Percentiles rank a stretch among this genome's conserved stretches.
Evolutionary conservation across 148 eudicot genomes (phyloP).

Genomic region (Persicaria tinctoria): DNA sequence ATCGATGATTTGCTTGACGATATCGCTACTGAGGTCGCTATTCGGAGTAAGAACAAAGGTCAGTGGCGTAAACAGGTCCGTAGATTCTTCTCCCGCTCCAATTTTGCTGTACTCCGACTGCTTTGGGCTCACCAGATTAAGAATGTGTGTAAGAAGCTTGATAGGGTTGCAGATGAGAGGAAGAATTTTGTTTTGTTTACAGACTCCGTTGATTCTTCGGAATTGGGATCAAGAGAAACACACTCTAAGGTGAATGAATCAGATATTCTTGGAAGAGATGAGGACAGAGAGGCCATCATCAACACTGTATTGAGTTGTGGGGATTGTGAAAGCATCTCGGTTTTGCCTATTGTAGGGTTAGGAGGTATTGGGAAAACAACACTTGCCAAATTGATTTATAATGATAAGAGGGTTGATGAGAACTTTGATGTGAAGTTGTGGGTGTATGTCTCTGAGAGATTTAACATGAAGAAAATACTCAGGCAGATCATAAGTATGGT

Average conservation of each 20-base stretch:
- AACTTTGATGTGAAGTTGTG: slow-evolving; percentile 18
- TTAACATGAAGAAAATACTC: slow-evolving; percentile 9
- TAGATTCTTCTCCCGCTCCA: slow-evolving; percentile 13
- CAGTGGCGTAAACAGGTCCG: slow-evolving; percentile 9
- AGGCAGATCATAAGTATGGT: neutral
- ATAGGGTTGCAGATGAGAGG: neutral
- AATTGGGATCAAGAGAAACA: neutral
- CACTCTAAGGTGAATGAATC: neutral
- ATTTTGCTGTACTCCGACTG: neutral
- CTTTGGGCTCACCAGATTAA: neutral
- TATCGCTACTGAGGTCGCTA: neutral
- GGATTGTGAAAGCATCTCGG: neutral
- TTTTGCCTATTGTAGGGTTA: slow-evolving; percentile 14
- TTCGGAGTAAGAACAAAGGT: slow-evolving; percentile 3
- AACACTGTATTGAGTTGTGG: neutral
- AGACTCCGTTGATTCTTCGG: neutral
- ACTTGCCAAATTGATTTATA: slow-evolving; percentile 21
- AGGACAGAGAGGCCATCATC: slow-evolving; percentile 9
- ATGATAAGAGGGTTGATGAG: neutral
- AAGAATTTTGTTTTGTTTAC: neutral
- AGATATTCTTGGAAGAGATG: slow-evolving; percentile 22
- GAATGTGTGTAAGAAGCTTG: neutral
- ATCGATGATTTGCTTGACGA: slow-evolving; percentile 21
- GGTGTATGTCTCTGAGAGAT: slow-evolving; percentile 17
- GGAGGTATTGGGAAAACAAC: slow-evolving; percentile 31